phyloP scores from a whole-genome alignment of 2,329 filamentous ascomycete species.

The Aspergillus aculeatinus region DNA sequence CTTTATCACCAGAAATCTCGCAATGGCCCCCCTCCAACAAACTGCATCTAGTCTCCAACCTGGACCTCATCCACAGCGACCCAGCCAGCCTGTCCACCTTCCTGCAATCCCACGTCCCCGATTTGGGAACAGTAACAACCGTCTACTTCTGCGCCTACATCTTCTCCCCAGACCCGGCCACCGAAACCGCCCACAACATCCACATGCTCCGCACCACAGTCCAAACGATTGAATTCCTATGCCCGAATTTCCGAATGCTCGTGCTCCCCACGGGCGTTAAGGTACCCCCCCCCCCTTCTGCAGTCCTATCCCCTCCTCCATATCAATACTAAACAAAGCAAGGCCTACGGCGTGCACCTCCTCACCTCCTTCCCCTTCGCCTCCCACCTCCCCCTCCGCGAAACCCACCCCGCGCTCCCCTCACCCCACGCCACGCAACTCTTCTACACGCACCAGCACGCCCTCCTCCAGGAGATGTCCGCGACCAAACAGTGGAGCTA shows the following conservation, averaged over 20 bases:
- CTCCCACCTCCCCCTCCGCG: conserved; percentile 3
- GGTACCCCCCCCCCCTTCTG: neutral
- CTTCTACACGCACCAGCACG: conserved; percentile 11
- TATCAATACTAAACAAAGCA: neutral
- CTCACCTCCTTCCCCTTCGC: conserved; percentile 4
- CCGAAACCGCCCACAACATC: neutral
- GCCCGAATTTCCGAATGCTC: conserved; percentile 1
- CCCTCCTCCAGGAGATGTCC: neutral
- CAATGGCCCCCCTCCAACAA: neutral
- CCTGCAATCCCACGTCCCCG: conserved; percentile 30
- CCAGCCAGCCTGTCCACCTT: neutral
- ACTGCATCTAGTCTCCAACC: neutral
- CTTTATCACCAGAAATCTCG: conserved; percentile 1
- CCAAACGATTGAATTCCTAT: neutral
- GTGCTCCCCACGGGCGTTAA: conserved; percentile 9
- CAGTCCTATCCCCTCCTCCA: no score
- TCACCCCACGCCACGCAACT: neutral
- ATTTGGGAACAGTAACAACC: conserved; percentile 22
- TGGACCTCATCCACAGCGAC: neutral
- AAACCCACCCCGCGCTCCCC: conserved; percentile 5
- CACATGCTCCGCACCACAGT: conserved; percentile 2
- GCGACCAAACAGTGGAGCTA: conserved; percentile 1
- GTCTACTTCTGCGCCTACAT: conserved; percentile 9
- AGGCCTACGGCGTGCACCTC: conserved; percentile 7
- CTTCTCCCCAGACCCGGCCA: neutral